Conservation (phyloP, 2,329 filamentous ascomycete species). For the Colletotrichum scovillei region DNA sequence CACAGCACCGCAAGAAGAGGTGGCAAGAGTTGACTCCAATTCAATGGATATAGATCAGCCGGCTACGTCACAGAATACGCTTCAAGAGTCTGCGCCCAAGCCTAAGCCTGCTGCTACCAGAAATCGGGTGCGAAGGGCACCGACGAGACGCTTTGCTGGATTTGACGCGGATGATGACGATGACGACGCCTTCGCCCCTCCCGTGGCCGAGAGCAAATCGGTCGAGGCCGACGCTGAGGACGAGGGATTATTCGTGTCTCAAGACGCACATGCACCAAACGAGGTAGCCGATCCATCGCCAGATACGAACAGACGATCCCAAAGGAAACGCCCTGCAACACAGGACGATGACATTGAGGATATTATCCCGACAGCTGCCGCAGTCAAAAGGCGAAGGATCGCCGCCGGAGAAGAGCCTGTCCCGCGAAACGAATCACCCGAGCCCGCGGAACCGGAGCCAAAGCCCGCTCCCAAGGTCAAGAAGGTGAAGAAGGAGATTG, state of each 20-base stretch:
- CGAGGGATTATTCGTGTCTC: constrained; percentile 66
- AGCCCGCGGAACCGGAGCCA: constrained; percentile 42
- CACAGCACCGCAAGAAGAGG: constrained; percentile 35
- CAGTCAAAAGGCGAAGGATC: constrained; percentile 81
- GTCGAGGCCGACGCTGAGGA: constrained; percentile 48
- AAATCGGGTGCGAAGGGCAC: constrained; percentile 39
- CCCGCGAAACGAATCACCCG: constrained; percentile 42
- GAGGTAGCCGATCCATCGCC: constrained; percentile 37
- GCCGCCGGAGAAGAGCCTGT: constrained; percentile 65
- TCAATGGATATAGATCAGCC: constrained; percentile 43
- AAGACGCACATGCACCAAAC: constrained; percentile 46
- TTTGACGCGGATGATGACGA: constrained; percentile 68
- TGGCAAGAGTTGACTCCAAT: constrained; percentile 3
- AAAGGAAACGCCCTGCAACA: constrained; percentile 59
- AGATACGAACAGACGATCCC: constrained; percentile 40
- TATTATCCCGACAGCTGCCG: constrained; percentile 80
- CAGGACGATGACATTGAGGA: constrained; percentile 73
- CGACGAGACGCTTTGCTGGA: constrained; percentile 73
- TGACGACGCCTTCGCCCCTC: constrained; percentile 50
- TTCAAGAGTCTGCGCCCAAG: constrained; percentile 26
- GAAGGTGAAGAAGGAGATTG: constrained; percentile 69
- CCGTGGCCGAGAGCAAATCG: constrained; percentile 27
- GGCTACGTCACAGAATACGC: constrained; percentile 14
- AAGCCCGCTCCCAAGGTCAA: constrained; percentile 50
- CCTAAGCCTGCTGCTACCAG: constrained; percentile 40